Base-by-base conservation (phyloP, 2,329 filamentous ascomycete genomes). In the Phialophora chinensis region DNA sequence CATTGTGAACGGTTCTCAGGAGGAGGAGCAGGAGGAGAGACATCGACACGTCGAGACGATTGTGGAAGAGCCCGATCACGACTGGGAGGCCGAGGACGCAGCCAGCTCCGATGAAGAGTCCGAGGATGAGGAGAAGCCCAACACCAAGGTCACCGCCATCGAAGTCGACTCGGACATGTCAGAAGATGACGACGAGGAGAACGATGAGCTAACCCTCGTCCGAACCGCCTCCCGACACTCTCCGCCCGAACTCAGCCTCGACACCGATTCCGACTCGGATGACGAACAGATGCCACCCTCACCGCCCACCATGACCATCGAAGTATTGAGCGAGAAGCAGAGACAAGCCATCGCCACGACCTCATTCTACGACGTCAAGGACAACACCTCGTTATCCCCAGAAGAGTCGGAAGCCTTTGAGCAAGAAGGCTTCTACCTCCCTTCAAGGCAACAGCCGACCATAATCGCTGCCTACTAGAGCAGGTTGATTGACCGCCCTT, bases 1-100 rank as follows among this genome's bases (percentile, higher is more conserved):
- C 79, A 95, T 92, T 69, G 91, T 97, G 80, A 89, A 87, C 78
- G 91, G 90, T 75, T 91, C 91, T 73, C 84, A 84, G 77, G 87
- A 90, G 72, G 86, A 91, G 72, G 86, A 91, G 72, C 77, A 83
- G 69, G 87, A 86, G 78, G 91, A 91, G 82, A 97, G 92, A 92
- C 61, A 66, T 27, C 97, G 92, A 92, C 69, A 71, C 35, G 91
- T 91, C 75, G 91, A 96, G 78, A 85, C 87, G 63, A 86, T 93
- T 70, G 84, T 86, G 67, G 91, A 93, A 79, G 89, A 91, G 71
- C 81, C 86, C 60, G 87, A 91, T 77, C 88, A 92, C 68, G 89
- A 92, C 72, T 88, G 86, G 82, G 83, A 88, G 69, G 85, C 84
- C 71, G 88, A 90, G 72, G 88, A 91, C 71, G 85, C 86, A 71